Base-by-base conservation (phyloP, 495 filamentous ascomycete species). In the Aspergillus mulundensis region DNA sequence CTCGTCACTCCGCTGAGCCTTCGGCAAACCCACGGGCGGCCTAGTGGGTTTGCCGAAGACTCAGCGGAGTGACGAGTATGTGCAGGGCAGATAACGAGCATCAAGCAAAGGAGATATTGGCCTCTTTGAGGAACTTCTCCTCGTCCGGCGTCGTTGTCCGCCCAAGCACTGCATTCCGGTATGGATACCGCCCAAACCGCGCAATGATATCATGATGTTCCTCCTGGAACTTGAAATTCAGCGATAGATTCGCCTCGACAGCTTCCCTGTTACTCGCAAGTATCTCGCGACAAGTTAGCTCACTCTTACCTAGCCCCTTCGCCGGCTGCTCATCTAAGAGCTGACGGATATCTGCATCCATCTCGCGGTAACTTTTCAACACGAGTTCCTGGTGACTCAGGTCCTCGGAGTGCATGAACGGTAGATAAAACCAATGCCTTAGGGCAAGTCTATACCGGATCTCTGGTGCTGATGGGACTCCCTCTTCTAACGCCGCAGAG, bases 401-500 rank as follows among this genome's bases (percentile, higher is more conserved):
- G 19, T 61, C 52, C 55, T 71, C 70, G 7, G 64, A 66, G 40
- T 72, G 68, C 70, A 72, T 69, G 4, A 72, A 46, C 0, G 70
- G 70, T 28, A 72, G 39, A 34, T 67, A 57, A 46, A 72, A 72
- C 70, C 70, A 72, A 24, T 60, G 38, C 2, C 70, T 61, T 23
- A 65, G 61, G 7, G 66, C 57, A 1, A 72, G 49, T 8, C 63
- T 66, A 24, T 67, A 69, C 34, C 60, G 60, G 12, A 67, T 46
- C 23, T 62, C 53, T 1, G 68, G 50, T 2, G 25, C 50, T 61
- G 3, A 23, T 1, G 60, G 59, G 6, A 72, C 54, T 0, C 48
- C 58, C 2, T 39, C 23, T 15, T 57, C 46, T 15, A 70, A 50
- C 0, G 66, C 69, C 7, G 51, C 54, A 0, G 66, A 11, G 8